phyloP scores from a whole-genome alignment of 2,329 filamentous ascomycete species.

The Curvularia eragrostidis region DNA sequence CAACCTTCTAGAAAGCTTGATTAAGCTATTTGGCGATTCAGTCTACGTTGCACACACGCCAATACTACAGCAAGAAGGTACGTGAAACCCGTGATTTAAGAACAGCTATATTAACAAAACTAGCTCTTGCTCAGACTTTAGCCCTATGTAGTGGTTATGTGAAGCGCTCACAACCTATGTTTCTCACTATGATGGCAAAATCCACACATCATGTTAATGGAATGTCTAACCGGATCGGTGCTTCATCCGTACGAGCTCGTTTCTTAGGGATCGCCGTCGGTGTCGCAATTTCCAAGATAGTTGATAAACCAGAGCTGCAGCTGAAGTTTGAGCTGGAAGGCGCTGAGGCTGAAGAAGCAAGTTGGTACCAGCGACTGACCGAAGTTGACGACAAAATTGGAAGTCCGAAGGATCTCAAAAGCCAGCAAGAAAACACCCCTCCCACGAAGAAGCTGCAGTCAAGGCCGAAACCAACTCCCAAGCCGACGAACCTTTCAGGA shows the following conservation, averaged over 20 bases:
- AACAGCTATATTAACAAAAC: conserved; percentile 24
- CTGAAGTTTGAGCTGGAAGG: conserved; percentile 88
- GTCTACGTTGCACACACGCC: conserved; percentile 87
- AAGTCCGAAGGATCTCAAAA: conserved; percentile 26
- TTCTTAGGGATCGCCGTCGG: conserved; percentile 90
- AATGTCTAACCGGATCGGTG: conserved; percentile 83
- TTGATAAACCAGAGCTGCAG: conserved; percentile 70
- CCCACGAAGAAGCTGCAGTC: neutral
- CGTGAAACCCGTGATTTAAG: neutral
- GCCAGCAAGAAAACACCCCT: neutral
- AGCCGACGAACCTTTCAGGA: conserved; percentile 15
- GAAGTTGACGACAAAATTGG: conserved; percentile 69
- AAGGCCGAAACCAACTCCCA: conserved; percentile 19
- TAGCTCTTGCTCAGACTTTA: conserved; percentile 80
- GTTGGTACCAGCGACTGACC: conserved; percentile 75
- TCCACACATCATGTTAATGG: conserved; percentile 76
- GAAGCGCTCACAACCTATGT: conserved; percentile 68
- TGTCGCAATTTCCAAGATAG: conserved; percentile 70
- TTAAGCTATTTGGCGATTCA: conserved; percentile 81
- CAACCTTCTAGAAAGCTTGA: conserved; percentile 68
- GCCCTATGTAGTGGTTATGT: conserved; percentile 80
- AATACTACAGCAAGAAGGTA: conserved; percentile 87
- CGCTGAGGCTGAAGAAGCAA: conserved; percentile 72
- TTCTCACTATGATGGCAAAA: conserved; percentile 71
- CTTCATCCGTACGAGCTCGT: conserved; percentile 75